Percentiles rank a stretch among this genome's conserved stretches.
These are phyloP conservation scores for Sporothrix globosa DNA, from an alignment of 2,329 filamentous ascomycete species.

Conservation along the genomic window DNA sequence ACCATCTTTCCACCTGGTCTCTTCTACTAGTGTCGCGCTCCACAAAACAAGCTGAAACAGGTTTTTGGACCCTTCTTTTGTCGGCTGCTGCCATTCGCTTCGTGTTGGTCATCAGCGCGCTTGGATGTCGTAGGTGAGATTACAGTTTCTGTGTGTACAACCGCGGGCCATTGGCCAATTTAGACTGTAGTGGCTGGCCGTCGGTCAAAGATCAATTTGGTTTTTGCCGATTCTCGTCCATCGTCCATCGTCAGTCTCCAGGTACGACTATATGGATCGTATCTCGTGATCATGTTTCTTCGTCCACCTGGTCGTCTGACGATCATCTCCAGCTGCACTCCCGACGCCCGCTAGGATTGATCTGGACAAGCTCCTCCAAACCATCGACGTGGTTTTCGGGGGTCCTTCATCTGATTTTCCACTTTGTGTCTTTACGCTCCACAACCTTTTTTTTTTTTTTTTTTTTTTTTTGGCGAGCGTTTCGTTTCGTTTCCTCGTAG, in stretches of 20 bases:
- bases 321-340: not conserved
- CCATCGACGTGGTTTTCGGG: not conserved
- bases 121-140: not conserved
- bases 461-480: not conserved
- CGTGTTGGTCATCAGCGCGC: too few relatives aligned
- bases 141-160: not conserved
- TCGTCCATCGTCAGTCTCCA: not conserved
- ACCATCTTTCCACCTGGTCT: not conserved
- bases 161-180: not conserved
- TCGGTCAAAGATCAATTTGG: not conserved
- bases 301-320: not conserved
- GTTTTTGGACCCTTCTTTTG: conserved; percentile 13
- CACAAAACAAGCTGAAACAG: conserved; percentile 27
- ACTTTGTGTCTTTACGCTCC: not conserved
- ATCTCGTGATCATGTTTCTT: conserved; percentile 8
- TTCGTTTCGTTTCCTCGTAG: not conserved
- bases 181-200: not conserved
- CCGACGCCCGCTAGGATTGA: not conserved
- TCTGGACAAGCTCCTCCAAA: not conserved
- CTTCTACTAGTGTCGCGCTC: not conserved
- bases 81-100: too few relatives aligned
- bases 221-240: not conserved
- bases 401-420: not conserved
- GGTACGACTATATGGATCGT: not conserved
- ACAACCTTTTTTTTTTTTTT: not conserved